These are phyloP conservation scores for Neopestalotiopsis sp. DNA, from an alignment of 2,329 filamentous ascomycete species.

Conservation along the genomic window DNA sequence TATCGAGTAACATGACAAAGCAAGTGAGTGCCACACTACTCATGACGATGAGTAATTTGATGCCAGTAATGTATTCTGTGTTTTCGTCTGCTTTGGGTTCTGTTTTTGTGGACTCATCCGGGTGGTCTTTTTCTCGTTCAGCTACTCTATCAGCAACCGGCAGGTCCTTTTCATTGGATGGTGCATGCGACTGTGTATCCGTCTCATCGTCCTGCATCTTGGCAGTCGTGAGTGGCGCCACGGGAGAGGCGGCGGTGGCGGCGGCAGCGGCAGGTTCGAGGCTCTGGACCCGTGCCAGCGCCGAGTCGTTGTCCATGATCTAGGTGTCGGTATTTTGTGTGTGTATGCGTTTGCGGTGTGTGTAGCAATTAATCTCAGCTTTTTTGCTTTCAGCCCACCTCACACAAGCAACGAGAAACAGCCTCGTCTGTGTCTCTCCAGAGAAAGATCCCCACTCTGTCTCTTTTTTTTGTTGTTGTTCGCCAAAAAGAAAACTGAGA, in stretches of 20 bases:
- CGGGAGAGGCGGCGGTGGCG: neutral
- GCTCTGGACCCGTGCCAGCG: neutral
- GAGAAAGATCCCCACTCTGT: too few species aligned
- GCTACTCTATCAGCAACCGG: neutral
- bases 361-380: too few species aligned
- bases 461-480: too few species aligned
- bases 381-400: too few species aligned
- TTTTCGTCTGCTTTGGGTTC: conserved; percentile 15
- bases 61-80: conserved; percentile 31
- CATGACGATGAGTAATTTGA: conserved; percentile 32
- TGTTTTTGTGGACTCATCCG: neutral
- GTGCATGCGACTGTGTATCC: neutral
- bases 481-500: too few species aligned
- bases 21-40: conserved; percentile 44
- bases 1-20: conserved; percentile 56
- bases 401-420: too few species aligned
- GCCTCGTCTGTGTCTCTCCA: too few species aligned
- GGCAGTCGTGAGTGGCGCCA: neutral
- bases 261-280: neutral
- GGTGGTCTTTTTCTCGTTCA: neutral
- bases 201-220: neutral
- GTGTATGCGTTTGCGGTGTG: neutral
- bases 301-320: conserved; percentile 6
- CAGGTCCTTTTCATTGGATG: neutral
- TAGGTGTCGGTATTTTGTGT: neutral